Evolutionary conservation across 805 yeast genomes (phyloP).

Genomic region (Candida montana): DNA sequence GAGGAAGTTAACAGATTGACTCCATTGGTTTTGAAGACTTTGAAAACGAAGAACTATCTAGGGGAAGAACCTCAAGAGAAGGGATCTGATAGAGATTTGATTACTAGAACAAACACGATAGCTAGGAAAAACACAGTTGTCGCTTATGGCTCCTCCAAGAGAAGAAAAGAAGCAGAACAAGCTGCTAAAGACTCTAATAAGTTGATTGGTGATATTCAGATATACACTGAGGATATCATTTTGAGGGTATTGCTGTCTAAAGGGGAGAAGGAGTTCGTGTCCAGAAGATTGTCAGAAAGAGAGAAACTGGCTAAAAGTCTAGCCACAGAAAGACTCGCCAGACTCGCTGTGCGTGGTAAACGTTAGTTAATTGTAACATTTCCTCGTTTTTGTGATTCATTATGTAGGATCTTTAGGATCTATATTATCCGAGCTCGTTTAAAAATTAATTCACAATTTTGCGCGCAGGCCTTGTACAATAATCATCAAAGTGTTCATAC

Average conservation of each 20-base stretch:
- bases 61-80: conserved; percentile 29
- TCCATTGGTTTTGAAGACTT: conserved; percentile 45
- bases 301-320: conserved; percentile 37
- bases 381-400: too few relatives aligned
- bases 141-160: conserved; percentile 63
- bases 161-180: conserved; percentile 42
- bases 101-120: conserved; percentile 32
- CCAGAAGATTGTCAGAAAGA: conserved; percentile 54
- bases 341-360: conserved; percentile 18
- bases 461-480: too few relatives aligned
- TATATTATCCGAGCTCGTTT: too few relatives aligned
- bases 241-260: conserved; percentile 65
- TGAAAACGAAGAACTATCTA: conserved; percentile 41
- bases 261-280: conserved; percentile 55
- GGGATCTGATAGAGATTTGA: conserved; percentile 21
- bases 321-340: conserved; percentile 28
- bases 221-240: conserved; percentile 59
- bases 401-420: too few relatives aligned
- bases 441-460: too few relatives aligned
- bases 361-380: too few relatives aligned
- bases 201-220: conserved; percentile 34
- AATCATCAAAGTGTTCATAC: too few relatives aligned
- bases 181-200: conserved; percentile 35
- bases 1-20: conserved; percentile 56
- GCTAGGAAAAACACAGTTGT: conserved; percentile 61